Base-by-base conservation (phyloP, 257 asterid species). In the Petunia secreta region DNA sequence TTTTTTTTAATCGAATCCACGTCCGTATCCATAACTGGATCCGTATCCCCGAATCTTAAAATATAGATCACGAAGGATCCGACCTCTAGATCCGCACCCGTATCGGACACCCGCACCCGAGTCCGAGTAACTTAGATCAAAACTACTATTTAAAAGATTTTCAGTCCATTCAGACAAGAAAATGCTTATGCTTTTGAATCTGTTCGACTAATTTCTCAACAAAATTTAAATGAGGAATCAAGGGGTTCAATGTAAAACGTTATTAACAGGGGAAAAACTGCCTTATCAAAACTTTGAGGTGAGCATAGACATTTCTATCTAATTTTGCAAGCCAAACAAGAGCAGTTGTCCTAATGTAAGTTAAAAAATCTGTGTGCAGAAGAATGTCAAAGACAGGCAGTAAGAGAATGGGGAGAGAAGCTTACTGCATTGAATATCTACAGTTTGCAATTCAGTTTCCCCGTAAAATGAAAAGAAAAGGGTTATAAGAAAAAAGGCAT, bases 311-410 rank as follows among this genome's bases (percentile, higher is more conserved):
- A 41, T n/a, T 67, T 41, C 54, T 67, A 7, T 41, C 15, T n/a
- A 66, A 15, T 46, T 66, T 66, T 66, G 54, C 75, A 66, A 41
- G 53, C 53, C 53, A 66, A 66, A 41, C 75, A 14, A 66, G 53
- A 66, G 2, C 13, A 66, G 53, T 40, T 66, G 11, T 41, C n/a
- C 43, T 67, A 67, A 67, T 67, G 34, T 67, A 67, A 48, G 54
- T 67, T 41, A 67, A 54, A 67, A 41, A 41, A 15, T 38, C 7
- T 41, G 15, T 39, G 52, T 67, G 54, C 54, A 67, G 37, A 66
- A 40, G 54, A 67, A 41, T 67, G 54, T 41, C 75, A 67, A 67
- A 67, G 54, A 67, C 38, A 41, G 15, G 15, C 54, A 4, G 14
- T n/a, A 67, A 67, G 75, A 4, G 75, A 41, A 54, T 67, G 6